Evolutionary conservation across 805 yeast species (phyloP), one percentile per base, ranked within the genome.

Genomic region (Ogataea glucozyma): DNA sequence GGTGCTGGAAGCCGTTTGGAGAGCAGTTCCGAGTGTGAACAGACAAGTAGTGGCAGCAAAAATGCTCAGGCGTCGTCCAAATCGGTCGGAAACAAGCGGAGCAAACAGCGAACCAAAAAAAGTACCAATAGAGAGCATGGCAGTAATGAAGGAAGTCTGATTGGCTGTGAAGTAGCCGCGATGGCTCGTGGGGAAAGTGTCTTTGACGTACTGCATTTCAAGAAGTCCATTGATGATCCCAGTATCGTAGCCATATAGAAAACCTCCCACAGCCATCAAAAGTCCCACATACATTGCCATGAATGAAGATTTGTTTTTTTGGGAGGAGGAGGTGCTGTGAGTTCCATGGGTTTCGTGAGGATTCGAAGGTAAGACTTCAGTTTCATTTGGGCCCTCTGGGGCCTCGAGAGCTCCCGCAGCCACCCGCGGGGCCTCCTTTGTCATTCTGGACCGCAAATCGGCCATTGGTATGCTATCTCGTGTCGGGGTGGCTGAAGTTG

Each of bases 191-290:
- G 91, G 78, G 50, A 87, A 78, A 34, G 75, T 69, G 1, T 64
- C 47, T 30, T 71, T 70, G 31, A 88, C 88, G 58, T 76, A 85
- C 10, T 65, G 53, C 95, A 89, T 87, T 49, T 87, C 93, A 41
- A 84, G 59, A 5, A 88, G 67, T 48, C 87, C 88, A 59, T 88
- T 88, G 39, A 88, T 83, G 35, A 87, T 67, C 1, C 96, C 96
- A 0, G 97, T 88, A 62, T 88, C 96, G 59, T 86, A 89, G 1
- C 96, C 96, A 60, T 84, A 88, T 31, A 88, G 68, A 59, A 88
- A 85, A 0, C 96, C 97, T 20, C 96, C 96, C n/a, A 86, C 76
- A 11, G 96, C 95, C 9, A 93, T 91, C 46, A 88, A 81, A 17
- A 78, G 58, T 45, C 95, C 96, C 4, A 88, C 90, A 7, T 76